These are phyloP conservation scores for Aspergillus bombycis DNA, from an alignment of 2,329 filamentous ascomycete species.

Conservation along the genomic window DNA sequence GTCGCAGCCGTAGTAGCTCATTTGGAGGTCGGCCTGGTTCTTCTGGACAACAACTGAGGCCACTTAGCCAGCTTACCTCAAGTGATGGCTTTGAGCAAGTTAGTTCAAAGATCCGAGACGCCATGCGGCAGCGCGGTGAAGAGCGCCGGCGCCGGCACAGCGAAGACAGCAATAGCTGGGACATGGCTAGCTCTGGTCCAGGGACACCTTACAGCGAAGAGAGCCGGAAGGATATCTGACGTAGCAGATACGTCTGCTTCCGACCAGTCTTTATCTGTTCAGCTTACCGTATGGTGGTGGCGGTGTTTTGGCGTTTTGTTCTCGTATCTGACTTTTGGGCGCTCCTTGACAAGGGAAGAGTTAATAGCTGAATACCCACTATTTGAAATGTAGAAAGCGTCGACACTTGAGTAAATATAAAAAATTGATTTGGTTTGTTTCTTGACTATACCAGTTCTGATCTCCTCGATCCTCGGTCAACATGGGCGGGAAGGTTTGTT, in stretches of 20 bases:
- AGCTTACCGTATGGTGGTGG: constrained; percentile 18
- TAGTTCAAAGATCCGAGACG: constrained; percentile 77
- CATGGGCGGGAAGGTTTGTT: background rate
- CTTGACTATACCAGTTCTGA: background rate
- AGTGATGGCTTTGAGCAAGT: constrained; percentile 79
- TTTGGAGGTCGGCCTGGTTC: constrained; percentile 65
- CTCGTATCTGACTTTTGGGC: background rate
- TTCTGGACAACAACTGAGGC: constrained; percentile 66
- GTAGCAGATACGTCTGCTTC: background rate
- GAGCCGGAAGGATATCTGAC: constrained; percentile 39
- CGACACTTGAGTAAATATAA: background rate
- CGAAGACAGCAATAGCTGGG: constrained; percentile 45
- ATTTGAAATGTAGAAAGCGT: background rate
- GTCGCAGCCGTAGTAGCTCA: constrained; percentile 71
- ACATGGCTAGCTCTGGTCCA: constrained; percentile 43
- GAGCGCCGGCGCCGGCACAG: constrained; percentile 55
- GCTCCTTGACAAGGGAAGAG: background rate
- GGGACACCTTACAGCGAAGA: constrained; percentile 42
- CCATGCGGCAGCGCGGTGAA: constrained; percentile 78
- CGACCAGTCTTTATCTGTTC: background rate
- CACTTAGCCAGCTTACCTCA: constrained; percentile 68
- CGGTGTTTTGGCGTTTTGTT: constrained; percentile 25
- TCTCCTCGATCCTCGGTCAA: background rate
- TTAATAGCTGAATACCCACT: background rate
- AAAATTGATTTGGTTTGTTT: background rate